Evolutionary conservation across 148 eudicot genomes (phyloP), one percentile per base, ranked within the genome.

Genomic region (Vaccinium myrtillus): DNA sequence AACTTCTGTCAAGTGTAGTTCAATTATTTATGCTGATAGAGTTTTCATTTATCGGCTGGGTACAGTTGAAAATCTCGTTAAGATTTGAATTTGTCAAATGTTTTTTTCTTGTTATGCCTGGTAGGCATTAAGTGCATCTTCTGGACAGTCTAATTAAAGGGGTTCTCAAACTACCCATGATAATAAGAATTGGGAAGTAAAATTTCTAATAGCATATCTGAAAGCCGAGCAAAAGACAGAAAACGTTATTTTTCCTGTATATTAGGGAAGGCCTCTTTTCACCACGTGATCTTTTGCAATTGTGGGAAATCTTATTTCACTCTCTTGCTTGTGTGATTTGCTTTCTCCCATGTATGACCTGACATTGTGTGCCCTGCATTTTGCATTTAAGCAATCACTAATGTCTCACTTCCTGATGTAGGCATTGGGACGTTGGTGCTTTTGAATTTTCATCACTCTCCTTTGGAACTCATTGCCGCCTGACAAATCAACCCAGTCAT

Each of bases 81-180:
- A 65, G n/a, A 78, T 51, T 81, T 15, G 36, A 65, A 61, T 14
- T 27, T 51, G n/a, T 9, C 21, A 49, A 30, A 25, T 19, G 53
- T 53, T 65, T 50, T 50, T 25, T 70, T 14, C 10, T n/a, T 51
- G 30, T 75, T 14, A 75, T n/a, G 46, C 27, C 10, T 84, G 11
- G 18, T 55, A 80, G 53, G 78, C 55, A 53, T 69, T 23, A 32
- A 39, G 78, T 79, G 82, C 25, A 48, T 84, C 48, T 79, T 69
- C 36, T 54, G 54, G 55, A 55, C 12, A 18, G 54, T 61, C 84
- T 30, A 50, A 49, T 49, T 70, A 30, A 25, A 11, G 13, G 77
- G 58, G 61, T 30, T 15, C 11, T 70, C 58, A 78, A 69, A 82
- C 27, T 69, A 25, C 53, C 18, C 74, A 46, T 67, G 46, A 51